A percentile compares a stretch with the other conserved stretches of the same genome.
Evolutionary conservation across 257 asterid genomes (phyloP).

Genomic region (Ehretia macrophylla): DNA sequence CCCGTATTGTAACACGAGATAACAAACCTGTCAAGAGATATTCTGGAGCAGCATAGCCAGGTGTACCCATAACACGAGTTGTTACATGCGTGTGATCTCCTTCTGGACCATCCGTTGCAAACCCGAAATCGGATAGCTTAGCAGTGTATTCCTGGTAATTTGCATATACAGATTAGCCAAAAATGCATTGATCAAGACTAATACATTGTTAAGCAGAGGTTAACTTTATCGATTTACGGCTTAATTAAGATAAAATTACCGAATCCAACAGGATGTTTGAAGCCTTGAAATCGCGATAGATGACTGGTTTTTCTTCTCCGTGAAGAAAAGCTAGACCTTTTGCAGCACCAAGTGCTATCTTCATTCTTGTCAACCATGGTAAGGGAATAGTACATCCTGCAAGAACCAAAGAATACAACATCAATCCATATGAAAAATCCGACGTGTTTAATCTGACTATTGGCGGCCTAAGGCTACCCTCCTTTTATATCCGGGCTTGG

Average conservation of each 20-base stretch:
- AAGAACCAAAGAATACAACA: background rate
- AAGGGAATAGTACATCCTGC: slow-evolving; percentile 54
- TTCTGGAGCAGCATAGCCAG: slow-evolving; percentile 89
- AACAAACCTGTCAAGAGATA: slow-evolving; percentile 68
- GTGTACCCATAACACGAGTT: slow-evolving; percentile 81
- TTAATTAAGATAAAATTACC: slow-evolving; percentile 16
- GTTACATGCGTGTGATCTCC: slow-evolving; percentile 72
- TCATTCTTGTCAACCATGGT: slow-evolving; percentile 70
- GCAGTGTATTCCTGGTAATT: slow-evolving; percentile 47
- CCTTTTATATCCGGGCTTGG: too few relatives aligned
- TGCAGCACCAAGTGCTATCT: slow-evolving; percentile 72
- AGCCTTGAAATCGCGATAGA: slow-evolving; percentile 74
- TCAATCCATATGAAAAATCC: too few relatives aligned
- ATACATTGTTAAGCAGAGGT: background rate
- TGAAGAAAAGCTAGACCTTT: slow-evolving; percentile 79
- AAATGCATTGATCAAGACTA: background rate
- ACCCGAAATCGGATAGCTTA: slow-evolving; percentile 80
- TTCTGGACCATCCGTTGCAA: slow-evolving; percentile 81
- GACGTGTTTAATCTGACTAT: background rate
- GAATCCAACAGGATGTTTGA: slow-evolving; percentile 57
- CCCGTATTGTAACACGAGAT: too few relatives aligned
- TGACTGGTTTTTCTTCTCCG: slow-evolving; percentile 69
- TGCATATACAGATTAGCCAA: background rate
- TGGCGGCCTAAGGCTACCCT: too few relatives aligned
- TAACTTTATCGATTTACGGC: too few relatives aligned